A percentile compares a stretch with the other conserved stretches of the same genome.
phyloP scores from a whole-genome alignment of 768 basidiomycete species.

The Wakefieldia striispora region DNA sequence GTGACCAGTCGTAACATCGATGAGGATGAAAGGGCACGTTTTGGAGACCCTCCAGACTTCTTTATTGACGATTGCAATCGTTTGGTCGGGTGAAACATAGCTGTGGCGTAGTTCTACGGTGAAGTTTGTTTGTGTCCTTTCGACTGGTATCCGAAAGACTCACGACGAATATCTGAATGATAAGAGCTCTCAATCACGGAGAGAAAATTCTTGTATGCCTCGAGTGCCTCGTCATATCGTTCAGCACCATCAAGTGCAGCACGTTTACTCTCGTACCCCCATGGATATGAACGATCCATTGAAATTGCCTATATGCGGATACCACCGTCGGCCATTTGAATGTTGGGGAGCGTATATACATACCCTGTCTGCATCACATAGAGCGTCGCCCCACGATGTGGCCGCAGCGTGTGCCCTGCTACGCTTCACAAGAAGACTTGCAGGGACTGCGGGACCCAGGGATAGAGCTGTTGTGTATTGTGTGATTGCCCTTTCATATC shows the following conservation, averaged over 20 bases:
- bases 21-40: slow-evolving; percentile 7
- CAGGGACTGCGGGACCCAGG: neutral
- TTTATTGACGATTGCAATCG: neutral
- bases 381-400: neutral
- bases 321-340: neutral
- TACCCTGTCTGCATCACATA: neutral
- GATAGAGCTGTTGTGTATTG: neutral
- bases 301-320: neutral
- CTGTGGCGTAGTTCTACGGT: neutral
- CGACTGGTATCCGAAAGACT: neutral
- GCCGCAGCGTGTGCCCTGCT: neutral
- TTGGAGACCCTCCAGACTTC: neutral
- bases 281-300: neutral
- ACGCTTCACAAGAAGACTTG: neutral
- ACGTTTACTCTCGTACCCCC: neutral
- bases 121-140: neutral
- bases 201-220: neutral
- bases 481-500: neutral
- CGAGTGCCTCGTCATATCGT: slow-evolving; percentile 1
- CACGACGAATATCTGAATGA: neutral
- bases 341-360: neutral
- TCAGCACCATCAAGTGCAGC: neutral
- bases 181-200: neutral
- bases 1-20: slow-evolving; percentile 1
- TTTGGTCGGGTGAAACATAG: slow-evolving; percentile 5